Conservation (phyloP, 768 basidiomycete species). For the Boletales sp. region DNA sequence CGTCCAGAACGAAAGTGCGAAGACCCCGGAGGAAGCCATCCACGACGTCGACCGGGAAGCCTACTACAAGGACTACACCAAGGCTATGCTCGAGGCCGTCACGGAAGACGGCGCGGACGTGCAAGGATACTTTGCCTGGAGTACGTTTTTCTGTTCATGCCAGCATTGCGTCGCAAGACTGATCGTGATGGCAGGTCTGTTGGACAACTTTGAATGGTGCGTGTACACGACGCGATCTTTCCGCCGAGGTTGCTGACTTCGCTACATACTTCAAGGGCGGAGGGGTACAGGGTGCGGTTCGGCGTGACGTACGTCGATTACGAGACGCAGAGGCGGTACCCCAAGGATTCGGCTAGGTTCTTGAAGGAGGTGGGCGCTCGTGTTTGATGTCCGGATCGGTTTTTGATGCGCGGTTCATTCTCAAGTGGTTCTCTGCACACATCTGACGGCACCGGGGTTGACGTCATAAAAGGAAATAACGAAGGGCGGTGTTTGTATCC, state of each 20-base stretch:
- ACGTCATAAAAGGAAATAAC: no score
- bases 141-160: constrained; percentile 26
- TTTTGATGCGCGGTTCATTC: no score
- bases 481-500: not conserved
- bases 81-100: constrained; percentile 53
- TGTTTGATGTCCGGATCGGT: not conserved
- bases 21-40: constrained; percentile 53
- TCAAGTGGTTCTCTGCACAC: constrained; percentile 6
- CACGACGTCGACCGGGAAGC: constrained; percentile 60
- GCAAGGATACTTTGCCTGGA: constrained; percentile 69
- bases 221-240: no score
- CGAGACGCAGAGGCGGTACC: constrained; percentile 61
- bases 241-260: no score
- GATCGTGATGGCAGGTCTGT: constrained; percentile 58
- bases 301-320: constrained; percentile 76
- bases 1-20: constrained; percentile 58
- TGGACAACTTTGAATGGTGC: constrained; percentile 74
- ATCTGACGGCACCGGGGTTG: not conserved
- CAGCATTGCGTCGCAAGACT: constrained; percentile 18
- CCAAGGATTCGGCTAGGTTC: constrained; percentile 64
- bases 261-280: no score
- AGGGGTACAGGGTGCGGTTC: constrained; percentile 67
- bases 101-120: constrained; percentile 67
- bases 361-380: constrained; percentile 45
- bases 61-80: constrained; percentile 63